phyloP scores from a whole-genome alignment of 2,329 filamentous ascomycete species.

The Plectosphaerella sp. region DNA sequence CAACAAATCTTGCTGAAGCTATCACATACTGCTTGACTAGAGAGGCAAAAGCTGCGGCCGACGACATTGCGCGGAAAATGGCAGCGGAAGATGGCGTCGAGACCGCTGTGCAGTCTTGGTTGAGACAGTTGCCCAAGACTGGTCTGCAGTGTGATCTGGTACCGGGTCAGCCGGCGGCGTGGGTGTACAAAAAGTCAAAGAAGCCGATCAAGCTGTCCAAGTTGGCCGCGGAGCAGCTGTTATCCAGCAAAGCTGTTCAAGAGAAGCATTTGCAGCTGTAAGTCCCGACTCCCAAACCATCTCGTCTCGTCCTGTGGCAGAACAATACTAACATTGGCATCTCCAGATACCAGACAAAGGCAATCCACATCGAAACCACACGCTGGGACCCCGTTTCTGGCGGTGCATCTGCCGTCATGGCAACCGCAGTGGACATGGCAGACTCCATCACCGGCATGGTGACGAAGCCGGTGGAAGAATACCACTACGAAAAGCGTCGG shows the following conservation, averaged over 20 bases:
- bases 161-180: slow-evolving; percentile 1
- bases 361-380: slow-evolving; percentile 19
- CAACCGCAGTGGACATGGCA: slow-evolving; percentile 49
- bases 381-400: slow-evolving; percentile 24
- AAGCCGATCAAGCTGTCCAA: slow-evolving; percentile 4
- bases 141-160: slow-evolving; percentile 4
- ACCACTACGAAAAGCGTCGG: not conserved
- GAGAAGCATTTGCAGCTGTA: slow-evolving; percentile 1
- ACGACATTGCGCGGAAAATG: slow-evolving; percentile 1
- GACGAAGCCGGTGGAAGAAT: slow-evolving; percentile 5
- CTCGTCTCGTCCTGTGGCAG: not conserved
- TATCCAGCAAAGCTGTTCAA: not conserved
- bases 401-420: slow-evolving; percentile 12
- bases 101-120: not conserved
- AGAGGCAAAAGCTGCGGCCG: slow-evolving; percentile 6
- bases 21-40: slow-evolving; percentile 26
- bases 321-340: not conserved
- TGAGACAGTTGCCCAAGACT: not conserved
- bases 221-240: not conserved
- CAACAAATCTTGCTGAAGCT: slow-evolving; percentile 26
- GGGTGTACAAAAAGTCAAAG: not conserved
- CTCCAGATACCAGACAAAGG: slow-evolving; percentile 8
- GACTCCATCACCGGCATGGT: slow-evolving; percentile 42
- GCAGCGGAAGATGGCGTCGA: not conserved
- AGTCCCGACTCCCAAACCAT: not conserved